Evolutionary conservation across 345 rosid genomes (phyloP), one percentile per base, ranked within the genome.

Genomic region (Eucalyptus paniculata): DNA sequence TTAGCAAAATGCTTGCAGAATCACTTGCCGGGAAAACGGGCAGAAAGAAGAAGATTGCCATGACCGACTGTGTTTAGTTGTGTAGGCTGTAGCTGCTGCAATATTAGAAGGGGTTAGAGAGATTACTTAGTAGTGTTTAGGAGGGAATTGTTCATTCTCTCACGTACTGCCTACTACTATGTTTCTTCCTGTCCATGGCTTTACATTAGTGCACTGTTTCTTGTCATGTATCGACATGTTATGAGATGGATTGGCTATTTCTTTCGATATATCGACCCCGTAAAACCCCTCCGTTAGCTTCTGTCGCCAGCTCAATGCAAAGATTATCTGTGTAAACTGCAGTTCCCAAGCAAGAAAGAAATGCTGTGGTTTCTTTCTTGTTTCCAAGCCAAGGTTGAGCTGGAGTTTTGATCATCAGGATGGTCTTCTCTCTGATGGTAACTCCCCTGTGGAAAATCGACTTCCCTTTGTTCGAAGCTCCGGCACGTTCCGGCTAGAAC

Each of bases 81-180:
- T 89, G 62, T 65, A 87, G 90, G 50, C 50, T 89, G 83, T 87
- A 50, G 88, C 81, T 77, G 87, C 86, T 88, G 49, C 65, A 50
- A 47, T 54, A 13, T 86, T 32, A 34, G 58, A 51, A 21, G 5
- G 45, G 37, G 86, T 80, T 72, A 8, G 58, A 53, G 58, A 53
- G 58, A 53, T 53, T 53, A 53, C 58, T 53, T 53, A 53, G 58
- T 53, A 44, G 60, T 65, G 56, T 19, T 88, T 24, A 80, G 34
- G 92, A 89, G 92, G 92, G 95, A 94, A 89, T 88, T 89, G 91
- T 91, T 93, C 92, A 90, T 91, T 93, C 92, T 91, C 93, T 92
- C 91, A 3, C 72, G 67, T 40, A 4, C 49, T 58, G 50, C 85
- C 85, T 77, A 21, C 85, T 77, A 12, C 24, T 21, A 21, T 23